Evolutionary conservation across 2,329 filamentous ascomycete species (phyloP).

Genomic region (Cytospora paraplurivora): DNA sequence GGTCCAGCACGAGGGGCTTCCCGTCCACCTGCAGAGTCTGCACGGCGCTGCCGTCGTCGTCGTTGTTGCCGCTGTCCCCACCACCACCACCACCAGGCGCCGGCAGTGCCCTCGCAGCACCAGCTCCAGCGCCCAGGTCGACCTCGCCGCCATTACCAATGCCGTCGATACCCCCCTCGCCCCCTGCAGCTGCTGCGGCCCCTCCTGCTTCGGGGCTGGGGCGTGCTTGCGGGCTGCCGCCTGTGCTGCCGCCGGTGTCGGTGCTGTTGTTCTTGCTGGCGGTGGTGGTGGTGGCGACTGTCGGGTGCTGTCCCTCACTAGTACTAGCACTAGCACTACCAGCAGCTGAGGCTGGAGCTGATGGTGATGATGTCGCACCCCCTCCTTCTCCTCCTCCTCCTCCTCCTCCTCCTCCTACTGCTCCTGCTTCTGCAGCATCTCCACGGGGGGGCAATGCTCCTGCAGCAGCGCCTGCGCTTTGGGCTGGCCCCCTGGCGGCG

Average conservation of each 20-base stretch:
- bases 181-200: not conserved
- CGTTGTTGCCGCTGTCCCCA: too few species aligned
- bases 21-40: conserved; percentile 39
- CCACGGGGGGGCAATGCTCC: conserved; percentile 15
- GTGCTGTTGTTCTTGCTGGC: too few species aligned
- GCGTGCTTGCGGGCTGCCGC: too few species aligned
- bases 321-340: too few species aligned
- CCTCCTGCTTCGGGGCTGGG: too few species aligned
- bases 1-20: conserved; percentile 60
- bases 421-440: conserved; percentile 2
- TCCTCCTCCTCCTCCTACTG: not conserved
- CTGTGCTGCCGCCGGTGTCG: too few species aligned
- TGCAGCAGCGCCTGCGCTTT: conserved; percentile 12
- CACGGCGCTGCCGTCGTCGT: not conserved
- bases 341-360: too few species aligned
- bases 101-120: conserved; percentile 20
- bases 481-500: conserved; percentile 2
- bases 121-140: not conserved
- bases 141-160: too few species aligned
- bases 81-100: not conserved
- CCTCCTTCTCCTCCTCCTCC: not conserved
- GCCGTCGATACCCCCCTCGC: not conserved
- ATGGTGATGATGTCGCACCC: not conserved
- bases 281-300: too few species aligned
- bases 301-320: too few species aligned